phyloP scores from a whole-genome alignment of 2,329 filamentous ascomycete species.

The Teratosphaeria nubilosa region DNA sequence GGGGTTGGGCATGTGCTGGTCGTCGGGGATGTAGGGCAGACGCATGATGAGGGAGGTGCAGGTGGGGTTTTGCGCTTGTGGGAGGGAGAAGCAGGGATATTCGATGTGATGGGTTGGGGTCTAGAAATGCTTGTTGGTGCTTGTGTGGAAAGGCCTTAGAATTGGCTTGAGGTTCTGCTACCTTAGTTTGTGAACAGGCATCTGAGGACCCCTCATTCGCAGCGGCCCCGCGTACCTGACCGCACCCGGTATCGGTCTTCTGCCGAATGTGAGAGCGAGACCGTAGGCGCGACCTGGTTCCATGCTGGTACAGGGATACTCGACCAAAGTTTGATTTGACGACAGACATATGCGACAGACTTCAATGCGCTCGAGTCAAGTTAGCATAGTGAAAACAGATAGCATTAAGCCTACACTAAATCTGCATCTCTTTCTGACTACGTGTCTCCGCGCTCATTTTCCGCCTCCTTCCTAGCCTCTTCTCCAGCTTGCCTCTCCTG shows the following conservation, averaged over 20 bases:
- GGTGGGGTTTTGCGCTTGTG: not conserved
- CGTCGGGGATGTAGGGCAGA: slow-evolving; percentile 44
- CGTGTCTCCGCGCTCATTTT: not conserved
- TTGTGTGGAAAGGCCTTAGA: not conserved
- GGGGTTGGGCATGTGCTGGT: slow-evolving; percentile 35
- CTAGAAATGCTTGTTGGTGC: not conserved
- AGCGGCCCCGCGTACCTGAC: too few relatives aligned
- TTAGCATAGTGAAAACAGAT: too few relatives aligned
- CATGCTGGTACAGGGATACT: too few relatives aligned
- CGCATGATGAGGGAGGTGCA: slow-evolving; percentile 35
- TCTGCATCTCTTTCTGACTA: not conserved
- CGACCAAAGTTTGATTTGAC: too few relatives aligned
- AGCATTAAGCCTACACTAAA: not conserved
- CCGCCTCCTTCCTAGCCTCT: not conserved
- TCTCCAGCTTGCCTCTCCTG: not conserved
- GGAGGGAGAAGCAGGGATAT: not conserved
- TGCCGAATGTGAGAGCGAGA: too few relatives aligned
- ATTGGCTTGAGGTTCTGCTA: not conserved
- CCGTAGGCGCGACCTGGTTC: too few relatives aligned
- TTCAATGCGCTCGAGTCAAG: too few relatives aligned
- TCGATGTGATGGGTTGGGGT: not conserved
- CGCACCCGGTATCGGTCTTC: too few relatives aligned
- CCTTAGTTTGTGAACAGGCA: too few relatives aligned
- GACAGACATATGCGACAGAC: too few relatives aligned
- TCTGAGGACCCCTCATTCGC: not conserved